Percentiles rank a stretch among this genome's conserved stretches.
Evolutionary conservation across 106 monocot species (phyloP).

Genomic region (Platanthera zijinensis): DNA sequence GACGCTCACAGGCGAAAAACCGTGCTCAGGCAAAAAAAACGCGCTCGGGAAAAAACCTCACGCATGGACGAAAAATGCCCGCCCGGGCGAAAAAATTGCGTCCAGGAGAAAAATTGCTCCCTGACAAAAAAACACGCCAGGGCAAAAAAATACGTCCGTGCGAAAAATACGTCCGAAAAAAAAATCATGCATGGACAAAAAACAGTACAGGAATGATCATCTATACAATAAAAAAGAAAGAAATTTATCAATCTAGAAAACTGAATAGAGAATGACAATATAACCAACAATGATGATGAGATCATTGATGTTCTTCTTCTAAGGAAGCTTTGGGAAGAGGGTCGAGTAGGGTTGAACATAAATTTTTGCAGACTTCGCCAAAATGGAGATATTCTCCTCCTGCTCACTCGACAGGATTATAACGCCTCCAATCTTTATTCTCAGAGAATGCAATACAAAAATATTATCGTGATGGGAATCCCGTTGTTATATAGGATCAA

Average conservation of each 20-base stretch:
- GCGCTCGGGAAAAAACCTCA: too few species aligned
- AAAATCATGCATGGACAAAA: too few species aligned
- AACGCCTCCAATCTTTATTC: neutral
- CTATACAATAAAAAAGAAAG: neutral
- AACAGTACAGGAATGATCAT: neutral
- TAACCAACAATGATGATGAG: slow-evolving; percentile 49
- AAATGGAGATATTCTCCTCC: slow-evolving; percentile 49
- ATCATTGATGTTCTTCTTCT: slow-evolving; percentile 51
- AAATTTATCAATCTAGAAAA: neutral
- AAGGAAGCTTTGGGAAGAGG: slow-evolving; percentile 53
- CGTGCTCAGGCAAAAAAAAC: too few species aligned
- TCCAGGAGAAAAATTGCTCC: too few species aligned
- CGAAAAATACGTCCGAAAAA: too few species aligned
- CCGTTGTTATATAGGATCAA: slow-evolving; percentile 58
- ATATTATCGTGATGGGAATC: slow-evolving; percentile 46
- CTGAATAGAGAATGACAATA: slow-evolving; percentile 9
- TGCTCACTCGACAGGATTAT: neutral
- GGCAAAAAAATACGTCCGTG: too few species aligned
- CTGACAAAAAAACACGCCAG: too few species aligned
- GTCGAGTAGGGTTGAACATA: slow-evolving; percentile 43
- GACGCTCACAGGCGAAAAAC: too few species aligned
- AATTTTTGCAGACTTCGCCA: slow-evolving; percentile 52
- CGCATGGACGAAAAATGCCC: too few species aligned
- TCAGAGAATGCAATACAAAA: neutral
- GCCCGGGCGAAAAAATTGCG: too few species aligned